Conservation (phyloP, 495 filamentous ascomycete species). For the Cryomyces minteri region DNA sequence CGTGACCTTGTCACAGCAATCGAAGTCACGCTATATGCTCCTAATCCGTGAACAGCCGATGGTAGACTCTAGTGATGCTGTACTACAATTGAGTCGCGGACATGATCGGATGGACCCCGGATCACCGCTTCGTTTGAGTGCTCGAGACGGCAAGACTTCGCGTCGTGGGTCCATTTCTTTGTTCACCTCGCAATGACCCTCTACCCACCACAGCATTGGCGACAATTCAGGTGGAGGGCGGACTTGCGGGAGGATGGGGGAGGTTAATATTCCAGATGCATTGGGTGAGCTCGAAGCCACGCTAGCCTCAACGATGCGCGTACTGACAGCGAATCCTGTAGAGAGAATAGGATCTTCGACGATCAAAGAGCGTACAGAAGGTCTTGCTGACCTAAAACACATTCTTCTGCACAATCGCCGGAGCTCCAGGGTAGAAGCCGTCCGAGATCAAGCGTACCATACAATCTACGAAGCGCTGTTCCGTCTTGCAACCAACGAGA, state of each 20-base stretch:
- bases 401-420: constrained; percentile 42
- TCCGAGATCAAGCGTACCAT: constrained; percentile 64
- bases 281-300: neutral
- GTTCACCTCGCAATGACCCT: too few relatives aligned
- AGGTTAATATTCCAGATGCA: constrained; percentile 5
- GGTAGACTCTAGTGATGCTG: too few relatives aligned
- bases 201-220: too few relatives aligned
- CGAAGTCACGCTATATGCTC: too few relatives aligned
- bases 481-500: constrained; percentile 44
- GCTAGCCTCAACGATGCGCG: neutral
- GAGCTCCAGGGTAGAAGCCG: constrained; percentile 29
- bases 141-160: too few relatives aligned
- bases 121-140: too few relatives aligned
- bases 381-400: constrained; percentile 36
- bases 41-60: too few relatives aligned
- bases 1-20: too few relatives aligned
- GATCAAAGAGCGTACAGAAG: constrained; percentile 11
- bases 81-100: too few relatives aligned
- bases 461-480: constrained; percentile 71
- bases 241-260: constrained; percentile 5
- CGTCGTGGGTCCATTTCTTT: too few relatives aligned
- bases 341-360: constrained; percentile 5
- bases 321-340: neutral
- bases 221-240: too few relatives aligned
- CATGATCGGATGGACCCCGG: too few relatives aligned